phyloP scores from a whole-genome alignment of 1,284 basidiomycete species.

The Filobasidium uniguttulatum region DNA sequence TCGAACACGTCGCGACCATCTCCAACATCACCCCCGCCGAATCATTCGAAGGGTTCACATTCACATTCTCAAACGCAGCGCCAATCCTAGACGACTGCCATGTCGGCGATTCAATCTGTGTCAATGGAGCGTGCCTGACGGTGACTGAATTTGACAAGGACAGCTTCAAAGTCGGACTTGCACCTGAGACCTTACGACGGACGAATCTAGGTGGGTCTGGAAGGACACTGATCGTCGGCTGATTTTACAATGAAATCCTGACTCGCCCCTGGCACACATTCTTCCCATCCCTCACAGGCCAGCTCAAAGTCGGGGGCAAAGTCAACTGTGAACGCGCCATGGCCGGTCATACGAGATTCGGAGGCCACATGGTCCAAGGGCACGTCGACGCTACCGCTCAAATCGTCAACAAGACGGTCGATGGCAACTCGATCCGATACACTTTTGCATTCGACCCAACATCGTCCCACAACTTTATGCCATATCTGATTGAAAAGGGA shows the following conservation, averaged over 20 bases:
- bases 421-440: slow-evolving; percentile 77
- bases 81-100: slow-evolving; percentile 80
- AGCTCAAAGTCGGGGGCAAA: slow-evolving; percentile 61
- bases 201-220: slow-evolving; percentile 67
- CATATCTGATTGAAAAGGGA: slow-evolving; percentile 88
- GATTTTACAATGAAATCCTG: background rate
- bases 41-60: slow-evolving; percentile 56
- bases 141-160: slow-evolving; percentile 65
- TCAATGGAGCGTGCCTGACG: slow-evolving; percentile 73
- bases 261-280: background rate
- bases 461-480: slow-evolving; percentile 44
- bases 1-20: slow-evolving; percentile 34
- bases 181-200: slow-evolving; percentile 82
- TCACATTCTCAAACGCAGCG: slow-evolving; percentile 61
- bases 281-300: slow-evolving; percentile 42
- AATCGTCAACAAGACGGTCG: slow-evolving; percentile 51
- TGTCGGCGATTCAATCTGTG: slow-evolving; percentile 87
- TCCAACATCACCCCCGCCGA: slow-evolving; percentile 25
- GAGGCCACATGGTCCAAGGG: slow-evolving; percentile 95
- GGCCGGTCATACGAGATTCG: slow-evolving; percentile 79
- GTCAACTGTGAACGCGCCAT: slow-evolving; percentile 94
- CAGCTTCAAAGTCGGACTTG: slow-evolving; percentile 86
- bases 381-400: slow-evolving; percentile 85
- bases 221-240: background rate
- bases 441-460: slow-evolving; percentile 57